Percentiles rank a stretch among this genome's conserved stretches.
Evolutionary conservation across 805 yeast genomes (phyloP).

Genomic region (Candida insectorum): DNA sequence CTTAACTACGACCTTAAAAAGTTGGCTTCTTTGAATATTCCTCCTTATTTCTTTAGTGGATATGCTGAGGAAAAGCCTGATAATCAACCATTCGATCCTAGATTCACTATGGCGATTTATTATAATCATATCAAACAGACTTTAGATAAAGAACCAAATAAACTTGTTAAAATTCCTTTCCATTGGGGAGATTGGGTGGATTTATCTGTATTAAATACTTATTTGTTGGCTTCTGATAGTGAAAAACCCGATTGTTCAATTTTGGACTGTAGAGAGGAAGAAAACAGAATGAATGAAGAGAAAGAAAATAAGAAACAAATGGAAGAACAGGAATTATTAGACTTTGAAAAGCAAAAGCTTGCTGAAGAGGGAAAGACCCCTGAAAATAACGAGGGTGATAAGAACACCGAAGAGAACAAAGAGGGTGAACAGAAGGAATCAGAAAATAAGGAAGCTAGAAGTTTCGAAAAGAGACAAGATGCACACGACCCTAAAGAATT

Average conservation of each 20-base stretch:
- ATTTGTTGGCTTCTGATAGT: conserved; percentile 20
- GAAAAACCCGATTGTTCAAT: conserved; percentile 39
- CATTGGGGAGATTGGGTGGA: conserved; percentile 60
- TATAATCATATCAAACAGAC: conserved; percentile 12
- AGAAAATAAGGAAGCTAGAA: conserved; percentile 1
- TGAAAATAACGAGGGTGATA: conserved; percentile 8
- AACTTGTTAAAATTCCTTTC: conserved; percentile 30
- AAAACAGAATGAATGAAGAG: conserved; percentile 11
- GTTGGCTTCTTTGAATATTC: conserved; percentile 9
- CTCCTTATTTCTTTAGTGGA: conserved; percentile 8
- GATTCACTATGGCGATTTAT: conserved; percentile 26
- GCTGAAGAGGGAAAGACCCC: conserved; percentile 10
- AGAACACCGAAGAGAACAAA: conserved; percentile 9
- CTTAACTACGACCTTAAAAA: conserved; percentile 11
- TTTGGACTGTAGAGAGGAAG: conserved; percentile 33
- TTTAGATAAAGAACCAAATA: conserved; percentile 1
- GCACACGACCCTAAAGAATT: conserved; percentile 14
- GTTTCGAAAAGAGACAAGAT: conserved; percentile 5
- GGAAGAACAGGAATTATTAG: conserved; percentile 9
- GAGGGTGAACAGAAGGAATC: conserved; percentile 4
- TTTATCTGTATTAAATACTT: conserved; percentile 37
- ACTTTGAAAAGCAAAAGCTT: conserved; percentile 3
- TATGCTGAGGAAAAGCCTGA: conserved; percentile 13
- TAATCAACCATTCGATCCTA: conserved; percentile 29
- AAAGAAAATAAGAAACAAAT: conserved; percentile 10